Evolutionary conservation across 2,329 filamentous ascomycete genomes (phyloP).

Genomic region (Sordariomycetes sp.): DNA sequence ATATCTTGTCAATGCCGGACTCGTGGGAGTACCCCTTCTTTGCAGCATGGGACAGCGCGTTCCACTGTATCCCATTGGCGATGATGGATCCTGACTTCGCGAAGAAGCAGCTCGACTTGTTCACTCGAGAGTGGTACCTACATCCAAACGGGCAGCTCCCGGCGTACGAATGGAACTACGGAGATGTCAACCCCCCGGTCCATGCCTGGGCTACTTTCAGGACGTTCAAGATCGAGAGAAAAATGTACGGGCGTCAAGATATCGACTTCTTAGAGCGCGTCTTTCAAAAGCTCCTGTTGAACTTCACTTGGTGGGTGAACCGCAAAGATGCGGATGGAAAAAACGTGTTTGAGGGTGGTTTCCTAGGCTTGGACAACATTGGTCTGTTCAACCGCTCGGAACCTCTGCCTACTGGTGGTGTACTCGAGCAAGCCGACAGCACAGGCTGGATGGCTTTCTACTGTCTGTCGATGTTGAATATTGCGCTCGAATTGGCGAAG

Average conservation of each 20-base stretch:
- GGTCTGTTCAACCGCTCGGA: conserved; percentile 96
- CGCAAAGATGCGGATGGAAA: conserved; percentile 91
- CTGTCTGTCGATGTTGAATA: conserved; percentile 93
- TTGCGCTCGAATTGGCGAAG: conserved; percentile 88
- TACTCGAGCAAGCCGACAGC: conserved; percentile 92
- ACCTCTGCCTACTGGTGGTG: conserved; percentile 84
- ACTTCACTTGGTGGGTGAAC: conserved; percentile 99
- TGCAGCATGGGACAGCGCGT: conserved; percentile 93
- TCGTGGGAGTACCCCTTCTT: conserved; percentile 99
- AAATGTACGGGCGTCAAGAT: conserved; percentile 91
- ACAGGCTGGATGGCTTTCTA: conserved; percentile 99
- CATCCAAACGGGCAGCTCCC: conserved; percentile 94
- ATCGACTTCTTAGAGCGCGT: conserved; percentile 92
- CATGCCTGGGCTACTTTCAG: conserved; percentile 95
- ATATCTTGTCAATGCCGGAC: conserved; percentile 95
- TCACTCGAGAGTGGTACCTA: conserved; percentile 98
- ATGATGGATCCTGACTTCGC: conserved; percentile 98
- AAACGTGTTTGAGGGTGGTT: conserved; percentile 95
- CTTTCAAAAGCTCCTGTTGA: conserved; percentile 90
- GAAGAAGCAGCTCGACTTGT: conserved; percentile 94
- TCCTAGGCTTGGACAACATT: conserved; percentile 93
- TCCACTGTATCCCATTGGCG: conserved; percentile 89
- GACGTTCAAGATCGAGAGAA: conserved; percentile 96
- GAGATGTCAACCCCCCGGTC: conserved; percentile 92
- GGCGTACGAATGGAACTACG: conserved; percentile 94